A percentile compares a stretch with the other conserved stretches of the same genome.
These are phyloP conservation scores for Pogostemon cablin DNA, from an alignment of 257 asterid species.

Conservation along the genomic window DNA sequence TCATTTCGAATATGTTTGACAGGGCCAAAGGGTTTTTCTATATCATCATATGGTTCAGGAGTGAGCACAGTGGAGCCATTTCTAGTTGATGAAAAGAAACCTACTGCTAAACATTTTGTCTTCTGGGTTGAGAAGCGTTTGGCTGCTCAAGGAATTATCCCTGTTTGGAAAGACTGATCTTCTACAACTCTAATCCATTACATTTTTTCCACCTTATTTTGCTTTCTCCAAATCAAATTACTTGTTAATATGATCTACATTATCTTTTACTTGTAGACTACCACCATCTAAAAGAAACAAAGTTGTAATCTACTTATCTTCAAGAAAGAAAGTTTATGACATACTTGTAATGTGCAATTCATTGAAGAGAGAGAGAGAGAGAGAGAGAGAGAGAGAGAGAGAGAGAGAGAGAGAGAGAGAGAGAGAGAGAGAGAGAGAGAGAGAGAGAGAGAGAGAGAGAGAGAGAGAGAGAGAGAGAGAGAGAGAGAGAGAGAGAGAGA, in stretches of 20 bases:
- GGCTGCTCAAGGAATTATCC: slow-evolving; percentile 94
- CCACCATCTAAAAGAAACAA: neutral
- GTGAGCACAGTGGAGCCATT: slow-evolving; percentile 78
- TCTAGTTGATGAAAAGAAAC: slow-evolving; percentile 81
- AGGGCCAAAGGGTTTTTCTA: slow-evolving; percentile 82
- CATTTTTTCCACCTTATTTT: neutral
- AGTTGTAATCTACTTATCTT: neutral
- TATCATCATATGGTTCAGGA: slow-evolving; percentile 69
- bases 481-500: neutral
- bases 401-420: neutral
- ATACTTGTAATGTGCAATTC: neutral
- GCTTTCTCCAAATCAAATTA: slow-evolving; percentile 23
- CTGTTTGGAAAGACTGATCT: slow-evolving; percentile 71
- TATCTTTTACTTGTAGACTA: neutral
- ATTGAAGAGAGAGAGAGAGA: neutral
- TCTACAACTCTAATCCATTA: neutral
- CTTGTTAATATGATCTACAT: slow-evolving; percentile 15
- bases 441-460: neutral
- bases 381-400: neutral
- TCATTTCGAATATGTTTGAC: slow-evolving; percentile 7
- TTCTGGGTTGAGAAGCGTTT: slow-evolving; percentile 96
- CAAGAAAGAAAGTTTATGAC: neutral
- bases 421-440: neutral
- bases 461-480: neutral
- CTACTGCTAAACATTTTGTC: slow-evolving; percentile 67